Evolutionary conservation across 768 basidiomycete genomes (phyloP).

Genomic region (Agaricus blazei): DNA sequence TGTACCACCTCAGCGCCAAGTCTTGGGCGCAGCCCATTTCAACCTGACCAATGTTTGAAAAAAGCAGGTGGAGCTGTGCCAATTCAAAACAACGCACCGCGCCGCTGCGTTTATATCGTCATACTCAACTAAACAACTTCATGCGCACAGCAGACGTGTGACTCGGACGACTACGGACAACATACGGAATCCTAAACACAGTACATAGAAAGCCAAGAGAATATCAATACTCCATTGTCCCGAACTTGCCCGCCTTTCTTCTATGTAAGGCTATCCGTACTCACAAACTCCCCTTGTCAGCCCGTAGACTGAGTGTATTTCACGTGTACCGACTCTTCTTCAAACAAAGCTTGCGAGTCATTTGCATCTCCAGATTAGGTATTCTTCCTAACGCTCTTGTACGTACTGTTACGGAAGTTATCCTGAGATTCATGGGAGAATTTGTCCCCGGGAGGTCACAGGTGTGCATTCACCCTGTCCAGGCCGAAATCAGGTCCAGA

Average conservation of each 20-base stretch:
- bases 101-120: too few species aligned
- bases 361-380: conserved; percentile 5
- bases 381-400: conserved; percentile 1
- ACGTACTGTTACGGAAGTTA: background rate
- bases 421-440: background rate
- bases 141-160: too few species aligned
- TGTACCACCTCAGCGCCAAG: too few species aligned
- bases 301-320: background rate
- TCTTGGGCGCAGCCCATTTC: too few species aligned
- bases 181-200: background rate
- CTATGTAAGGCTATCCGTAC: background rate
- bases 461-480: background rate
- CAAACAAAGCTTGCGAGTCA: background rate
- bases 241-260: background rate
- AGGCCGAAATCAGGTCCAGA: background rate
- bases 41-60: too few species aligned
- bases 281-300: background rate
- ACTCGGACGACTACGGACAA: too few species aligned
- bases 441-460: background rate
- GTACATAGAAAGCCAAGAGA: background rate
- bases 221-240: background rate
- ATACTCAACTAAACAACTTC: too few species aligned
- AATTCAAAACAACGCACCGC: too few species aligned
- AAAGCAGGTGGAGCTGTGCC: too few species aligned
- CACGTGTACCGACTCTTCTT: background rate